Percentiles rank a stretch among this genome's conserved stretches.
Conservation (phyloP, 176 grass and related monocot genomes). For the Tillandsia leiboldiana region DNA sequence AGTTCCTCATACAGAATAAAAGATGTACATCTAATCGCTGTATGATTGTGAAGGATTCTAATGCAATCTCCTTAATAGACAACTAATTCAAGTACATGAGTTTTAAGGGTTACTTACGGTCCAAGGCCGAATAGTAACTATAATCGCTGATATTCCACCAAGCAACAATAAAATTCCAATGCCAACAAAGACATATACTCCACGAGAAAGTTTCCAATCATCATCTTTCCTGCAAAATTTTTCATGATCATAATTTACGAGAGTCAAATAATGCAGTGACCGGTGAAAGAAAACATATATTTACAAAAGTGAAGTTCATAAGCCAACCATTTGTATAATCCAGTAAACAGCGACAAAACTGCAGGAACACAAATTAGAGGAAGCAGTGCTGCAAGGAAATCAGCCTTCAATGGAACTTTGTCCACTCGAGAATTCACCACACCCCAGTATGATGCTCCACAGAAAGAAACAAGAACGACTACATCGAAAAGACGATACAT, state of each 20-base stretch:
- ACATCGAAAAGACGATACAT: conserved; percentile 27
- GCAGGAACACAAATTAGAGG: conserved; percentile 95
- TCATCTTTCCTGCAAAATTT: conserved; percentile 90
- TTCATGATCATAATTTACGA: conserved; percentile 19
- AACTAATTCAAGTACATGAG: background rate
- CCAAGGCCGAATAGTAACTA: conserved; percentile 77
- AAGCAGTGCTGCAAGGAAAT: conserved; percentile 94
- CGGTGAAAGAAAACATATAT: conserved; percentile 7
- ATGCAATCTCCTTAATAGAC: background rate
- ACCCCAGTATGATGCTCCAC: conserved; percentile 80
- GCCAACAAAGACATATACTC: conserved; percentile 82
- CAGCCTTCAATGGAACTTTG: conserved; percentile 66
- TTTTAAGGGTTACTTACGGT: conserved; percentile 46
- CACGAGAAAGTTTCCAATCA: conserved; percentile 87
- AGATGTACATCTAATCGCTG: conserved; percentile 7
- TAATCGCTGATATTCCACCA: conserved; percentile 69
- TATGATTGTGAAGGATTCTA: background rate
- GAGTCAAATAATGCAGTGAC: conserved; percentile 5
- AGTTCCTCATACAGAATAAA: too few species aligned
- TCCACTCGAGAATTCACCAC: conserved; percentile 87
- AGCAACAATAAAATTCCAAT: conserved; percentile 86
- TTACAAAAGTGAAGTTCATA: background rate
- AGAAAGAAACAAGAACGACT: conserved; percentile 88
- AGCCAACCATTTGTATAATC: conserved; percentile 85
- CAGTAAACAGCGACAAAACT: conserved; percentile 73